Base-by-base conservation (phyloP, 2,329 filamentous ascomycete genomes). In the Tolypocladium album region DNA sequence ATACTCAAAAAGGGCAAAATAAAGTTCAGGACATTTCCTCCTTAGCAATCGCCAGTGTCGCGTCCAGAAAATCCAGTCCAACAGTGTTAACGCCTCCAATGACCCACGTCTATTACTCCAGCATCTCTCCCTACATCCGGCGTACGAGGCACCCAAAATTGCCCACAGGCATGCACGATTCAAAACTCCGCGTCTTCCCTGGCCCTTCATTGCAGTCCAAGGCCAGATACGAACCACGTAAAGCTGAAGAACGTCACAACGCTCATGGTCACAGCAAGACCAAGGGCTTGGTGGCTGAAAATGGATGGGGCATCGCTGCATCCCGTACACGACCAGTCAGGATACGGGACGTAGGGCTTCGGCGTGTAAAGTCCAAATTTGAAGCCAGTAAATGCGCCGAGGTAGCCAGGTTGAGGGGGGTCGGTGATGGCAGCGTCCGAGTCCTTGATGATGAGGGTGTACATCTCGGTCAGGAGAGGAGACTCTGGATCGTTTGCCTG, bases 371-470 rank as follows among this genome's bases (percentile, higher is more conserved):
- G 72, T 59, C 83, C 84, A 64, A 88, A 87, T 1, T 67, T 74
- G 68, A 85, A 82, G 40, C 71, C 72, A 53, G 74, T 68, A 62
- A 73, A 81, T 3, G 77, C 72, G 13, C 74, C 76, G 13, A 88
- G 71, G 65, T 86, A 86, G 22, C 85, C 85, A 6, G 83, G 67
- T 60, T 81, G 72, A 3, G 82, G 74, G 1, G 75, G 71, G n/a
- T 79, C 80, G 62, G 71, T 82, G 55, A 82, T 71, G 42, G 72
- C 72, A 36, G 76, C 74, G 24, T 82, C 82, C 3, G 84, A 78
- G 67, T 88, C 85, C 70, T 82, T 80, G 68, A 88, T 78, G 60
- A 87, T 74, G 12, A 88, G 77, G 0, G 83, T 85, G 73, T 87
- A 88, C 67, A 81, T 71, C 59, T 80, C 76, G 1, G 78, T 79